Base-by-base conservation (phyloP, 164 flowering plant genomes). In the Malania oleifera region DNA sequence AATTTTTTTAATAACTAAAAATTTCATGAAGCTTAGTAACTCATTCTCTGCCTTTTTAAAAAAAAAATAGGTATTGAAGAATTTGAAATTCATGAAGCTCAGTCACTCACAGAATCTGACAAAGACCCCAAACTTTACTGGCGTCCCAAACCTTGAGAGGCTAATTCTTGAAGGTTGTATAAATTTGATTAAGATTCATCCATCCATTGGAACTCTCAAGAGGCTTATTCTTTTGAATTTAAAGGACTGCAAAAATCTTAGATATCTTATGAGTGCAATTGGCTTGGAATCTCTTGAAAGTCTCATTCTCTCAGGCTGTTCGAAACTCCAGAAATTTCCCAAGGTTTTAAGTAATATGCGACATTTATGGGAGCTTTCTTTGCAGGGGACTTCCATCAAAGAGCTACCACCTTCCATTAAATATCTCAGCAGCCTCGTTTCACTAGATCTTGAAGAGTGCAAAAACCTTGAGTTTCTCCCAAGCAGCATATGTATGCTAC, bases 261-360 rank as follows among this genome's bases (percentile, higher is more conserved):
- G 15, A 12, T 44, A 20, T 44, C 66, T 67, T 13, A 48, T 56
- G 23, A 48, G 9, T 20, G 24, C 31, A 19, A 37, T 50, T 39
- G 1, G 34, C 4, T 49, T 50, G 56, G 52, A 26, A 53, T 54
- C 52, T 34, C 61, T 64, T 12, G 25, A 38, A 56, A 3, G 1
- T 18, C 45, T 69, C 2, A 2, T 19, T 25, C 50, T 69, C 9
- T 45, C 35, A 29, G 67, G 60, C 8, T 69, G 72, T 22, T 38
- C 63, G 28, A 59, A 40, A 8, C n/a, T 69, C 12, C 22, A 28
- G 6, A 40, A 17, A 18, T 28, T 69, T 45, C 72, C 68, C 3
- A 56, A 57, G 19, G 9, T 43, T 10, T 7, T 40, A 17, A 23
- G 48, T 5, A 26, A 37, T 29, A 52, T 63, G 56, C 37, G 4